Conservation (phyloP, 441 rosid species). For the Bruguiera hainesii region DNA sequence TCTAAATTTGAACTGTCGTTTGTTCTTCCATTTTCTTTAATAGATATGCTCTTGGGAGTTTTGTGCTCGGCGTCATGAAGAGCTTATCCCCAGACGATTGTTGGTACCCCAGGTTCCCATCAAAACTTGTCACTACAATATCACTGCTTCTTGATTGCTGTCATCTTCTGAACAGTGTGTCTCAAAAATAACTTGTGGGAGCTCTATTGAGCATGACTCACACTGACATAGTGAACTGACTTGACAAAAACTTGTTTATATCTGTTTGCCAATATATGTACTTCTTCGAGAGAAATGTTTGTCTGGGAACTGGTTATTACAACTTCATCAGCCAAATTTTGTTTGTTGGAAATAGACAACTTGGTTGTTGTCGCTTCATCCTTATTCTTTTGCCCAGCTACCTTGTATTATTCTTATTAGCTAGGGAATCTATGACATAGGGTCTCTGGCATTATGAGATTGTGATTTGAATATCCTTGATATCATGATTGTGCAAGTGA, state of each 20-base stretch:
- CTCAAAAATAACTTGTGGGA: too few relatives aligned
- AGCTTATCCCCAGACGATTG: constrained; percentile 88
- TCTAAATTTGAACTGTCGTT: neutral
- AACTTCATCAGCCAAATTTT: too few relatives aligned
- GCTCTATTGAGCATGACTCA: too few relatives aligned
- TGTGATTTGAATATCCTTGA: too few relatives aligned
- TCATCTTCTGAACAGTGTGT: neutral
- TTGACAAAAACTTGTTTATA: neutral
- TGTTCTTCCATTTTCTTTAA: constrained; percentile 19
- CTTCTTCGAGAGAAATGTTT: neutral
- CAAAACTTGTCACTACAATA: neutral
- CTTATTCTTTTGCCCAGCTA: too few relatives aligned
- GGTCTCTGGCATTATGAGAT: too few relatives aligned
- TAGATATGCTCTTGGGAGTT: constrained; percentile 99
- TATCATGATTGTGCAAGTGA: neutral
- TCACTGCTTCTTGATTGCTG: neutral
- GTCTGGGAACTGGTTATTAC: too few relatives aligned
- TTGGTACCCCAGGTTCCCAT: constrained; percentile 87
- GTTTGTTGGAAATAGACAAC: too few relatives aligned
- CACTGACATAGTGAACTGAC: neutral
- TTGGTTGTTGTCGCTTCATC: too few relatives aligned
- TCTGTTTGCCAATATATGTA: neutral
- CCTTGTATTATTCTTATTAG: too few relatives aligned
- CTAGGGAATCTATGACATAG: too few relatives aligned
- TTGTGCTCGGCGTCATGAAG: constrained; percentile 98